Conservation (phyloP, 2,329 filamentous ascomycete genomes). For the Lecanoromycetidae sp. region DNA sequence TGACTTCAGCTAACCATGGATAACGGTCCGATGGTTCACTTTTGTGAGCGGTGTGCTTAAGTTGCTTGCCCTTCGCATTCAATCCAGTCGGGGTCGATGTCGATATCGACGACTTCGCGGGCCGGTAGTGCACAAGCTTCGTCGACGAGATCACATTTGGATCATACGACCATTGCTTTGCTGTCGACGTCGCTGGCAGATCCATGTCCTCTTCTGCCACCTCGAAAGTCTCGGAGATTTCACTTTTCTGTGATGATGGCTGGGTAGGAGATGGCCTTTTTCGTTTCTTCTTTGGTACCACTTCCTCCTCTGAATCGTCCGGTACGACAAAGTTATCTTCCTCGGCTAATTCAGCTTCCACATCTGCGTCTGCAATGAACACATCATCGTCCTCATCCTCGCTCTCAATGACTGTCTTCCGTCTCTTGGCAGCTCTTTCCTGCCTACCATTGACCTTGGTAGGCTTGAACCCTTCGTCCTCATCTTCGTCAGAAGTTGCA, state of each 20-base stretch:
- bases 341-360: constrained; percentile 49
- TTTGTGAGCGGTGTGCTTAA: constrained; percentile 50
- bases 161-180: constrained; percentile 70
- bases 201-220: constrained; percentile 30
- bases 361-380: constrained; percentile 47
- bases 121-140: not conserved
- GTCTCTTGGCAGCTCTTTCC: constrained; percentile 41
- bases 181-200: constrained; percentile 52
- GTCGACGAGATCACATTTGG: constrained; percentile 39
- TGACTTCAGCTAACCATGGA: constrained; percentile 74
- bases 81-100: not conserved
- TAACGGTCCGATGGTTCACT: constrained; percentile 79
- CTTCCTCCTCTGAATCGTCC: constrained; percentile 69
- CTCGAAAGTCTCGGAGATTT: constrained; percentile 28
- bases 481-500: constrained; percentile 69
- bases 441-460: constrained; percentile 34
- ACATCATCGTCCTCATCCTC: constrained; percentile 63
- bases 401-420: constrained; percentile 52
- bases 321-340: constrained; percentile 76
- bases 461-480: constrained; percentile 50
- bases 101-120: not conserved
- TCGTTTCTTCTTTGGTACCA: constrained; percentile 53
- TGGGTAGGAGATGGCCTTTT: constrained; percentile 41
- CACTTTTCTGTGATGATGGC: constrained; percentile 33
- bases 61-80: not conserved